Conservation (phyloP, 2,329 filamentous ascomycete genomes). For the Aureobasidium namibiae region DNA sequence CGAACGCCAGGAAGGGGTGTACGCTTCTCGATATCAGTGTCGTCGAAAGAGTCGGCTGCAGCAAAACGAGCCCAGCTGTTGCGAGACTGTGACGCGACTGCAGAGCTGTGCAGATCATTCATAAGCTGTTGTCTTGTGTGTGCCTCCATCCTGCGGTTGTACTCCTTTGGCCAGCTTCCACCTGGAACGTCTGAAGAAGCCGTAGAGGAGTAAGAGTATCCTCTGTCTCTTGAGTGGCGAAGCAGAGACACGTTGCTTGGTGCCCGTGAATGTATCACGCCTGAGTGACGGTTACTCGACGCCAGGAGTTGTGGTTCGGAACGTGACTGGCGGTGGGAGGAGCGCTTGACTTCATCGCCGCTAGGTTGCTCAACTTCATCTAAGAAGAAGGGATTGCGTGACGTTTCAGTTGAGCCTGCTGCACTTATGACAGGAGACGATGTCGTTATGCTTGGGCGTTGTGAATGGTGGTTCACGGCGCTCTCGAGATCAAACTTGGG, state of each 20-base stretch:
- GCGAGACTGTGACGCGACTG: background rate
- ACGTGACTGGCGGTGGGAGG: slow-evolving; percentile 29
- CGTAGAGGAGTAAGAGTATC: slow-evolving; percentile 16
- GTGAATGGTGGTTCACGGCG: slow-evolving; percentile 15
- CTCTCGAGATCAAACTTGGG: slow-evolving; percentile 13
- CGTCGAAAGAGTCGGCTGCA: slow-evolving; percentile 8
- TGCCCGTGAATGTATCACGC: slow-evolving; percentile 26
- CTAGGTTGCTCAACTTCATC: slow-evolving; percentile 31
- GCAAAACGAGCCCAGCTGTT: slow-evolving; percentile 12
- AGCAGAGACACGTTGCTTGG: slow-evolving; percentile 25
- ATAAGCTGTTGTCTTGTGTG: slow-evolving; percentile 16
- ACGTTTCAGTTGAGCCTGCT: slow-evolving; percentile 28
- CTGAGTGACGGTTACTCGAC: slow-evolving; percentile 20
- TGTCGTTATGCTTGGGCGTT: slow-evolving; percentile 33
- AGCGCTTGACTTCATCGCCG: slow-evolving; percentile 24
- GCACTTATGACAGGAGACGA: slow-evolving; percentile 26
- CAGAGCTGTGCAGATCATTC: slow-evolving; percentile 4
- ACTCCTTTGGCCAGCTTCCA: slow-evolving; percentile 15
- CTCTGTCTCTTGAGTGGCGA: slow-evolving; percentile 15
- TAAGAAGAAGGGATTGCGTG: slow-evolving; percentile 42
- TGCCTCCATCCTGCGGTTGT: slow-evolving; percentile 16
- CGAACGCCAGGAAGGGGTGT: background rate
- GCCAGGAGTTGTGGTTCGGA: slow-evolving; percentile 24
- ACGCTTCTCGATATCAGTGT: background rate
- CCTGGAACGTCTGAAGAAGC: slow-evolving; percentile 17